phyloP scores from a whole-genome alignment of 2,329 filamentous ascomycete genomes.

The Calonectria crousiana region DNA sequence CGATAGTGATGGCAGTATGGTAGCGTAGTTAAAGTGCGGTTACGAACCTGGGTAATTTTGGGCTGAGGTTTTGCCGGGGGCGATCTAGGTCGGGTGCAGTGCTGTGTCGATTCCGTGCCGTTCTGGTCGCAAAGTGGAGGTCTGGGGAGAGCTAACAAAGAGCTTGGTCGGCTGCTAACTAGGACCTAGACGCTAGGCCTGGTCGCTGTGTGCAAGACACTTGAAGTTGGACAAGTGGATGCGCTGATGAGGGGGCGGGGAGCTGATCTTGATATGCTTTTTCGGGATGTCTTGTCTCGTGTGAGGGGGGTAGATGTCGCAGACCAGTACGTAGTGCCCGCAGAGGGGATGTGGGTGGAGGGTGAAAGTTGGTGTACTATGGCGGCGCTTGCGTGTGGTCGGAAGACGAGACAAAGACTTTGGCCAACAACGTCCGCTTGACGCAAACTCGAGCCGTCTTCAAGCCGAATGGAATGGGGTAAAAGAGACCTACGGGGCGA shows the following conservation, averaged over 20 bases:
- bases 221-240: slow-evolving; percentile 26
- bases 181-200: slow-evolving; percentile 35
- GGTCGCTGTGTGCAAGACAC: slow-evolving; percentile 29
- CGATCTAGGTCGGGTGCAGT: slow-evolving; percentile 22
- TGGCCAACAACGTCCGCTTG: slow-evolving; percentile 3
- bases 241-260: slow-evolving; percentile 23
- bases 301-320: slow-evolving; percentile 29
- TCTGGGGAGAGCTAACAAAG: slow-evolving; percentile 44
- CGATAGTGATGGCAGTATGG: slow-evolving; percentile 25
- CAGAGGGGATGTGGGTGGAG: slow-evolving; percentile 2
- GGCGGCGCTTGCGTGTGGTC: background rate
- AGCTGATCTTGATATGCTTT: slow-evolving; percentile 42
- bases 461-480: background rate
- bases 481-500: background rate
- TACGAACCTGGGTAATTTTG: slow-evolving; percentile 16
- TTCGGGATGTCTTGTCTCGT: slow-evolving; percentile 22
- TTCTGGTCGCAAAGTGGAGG: slow-evolving; percentile 35
- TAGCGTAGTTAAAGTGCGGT: slow-evolving; percentile 3
- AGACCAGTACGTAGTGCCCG: slow-evolving; percentile 22
- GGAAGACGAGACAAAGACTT: background rate
- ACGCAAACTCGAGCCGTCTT: background rate
- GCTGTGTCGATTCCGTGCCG: slow-evolving; percentile 18
- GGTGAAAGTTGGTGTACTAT: slow-evolving; percentile 3
- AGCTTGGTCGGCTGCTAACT: slow-evolving; percentile 37
- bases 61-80: slow-evolving; percentile 12